A percentile compares a stretch with the other conserved stretches of the same genome.
Conservation (phyloP, 176 grass and related monocot genomes). For the Poa annua region DNA sequence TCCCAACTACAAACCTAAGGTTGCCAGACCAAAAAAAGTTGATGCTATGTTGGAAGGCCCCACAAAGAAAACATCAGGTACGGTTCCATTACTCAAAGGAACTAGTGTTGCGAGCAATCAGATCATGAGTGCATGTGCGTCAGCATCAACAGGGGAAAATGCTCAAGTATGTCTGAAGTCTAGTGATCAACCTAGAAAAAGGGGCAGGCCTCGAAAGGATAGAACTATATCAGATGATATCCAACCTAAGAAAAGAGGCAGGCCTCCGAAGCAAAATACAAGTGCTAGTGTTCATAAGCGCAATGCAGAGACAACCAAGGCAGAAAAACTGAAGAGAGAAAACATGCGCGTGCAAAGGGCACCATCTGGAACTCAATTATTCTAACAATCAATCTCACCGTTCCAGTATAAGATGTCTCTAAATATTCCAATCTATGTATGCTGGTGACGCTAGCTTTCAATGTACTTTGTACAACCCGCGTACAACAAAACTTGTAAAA, state of each 20-base stretch:
- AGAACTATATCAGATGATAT: not conserved
- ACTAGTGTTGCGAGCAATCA: conserved; percentile 33
- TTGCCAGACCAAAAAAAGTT: conserved; percentile 48
- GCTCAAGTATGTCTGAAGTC: conserved; percentile 20
- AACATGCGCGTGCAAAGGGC: conserved; percentile 34
- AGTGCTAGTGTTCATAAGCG: conserved; percentile 29
- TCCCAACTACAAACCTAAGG: conserved; percentile 37
- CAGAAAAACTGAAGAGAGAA: conserved; percentile 77
- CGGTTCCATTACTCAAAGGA: conserved; percentile 29
- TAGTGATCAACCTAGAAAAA: conserved; percentile 53
- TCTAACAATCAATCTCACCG: conserved; percentile 45
- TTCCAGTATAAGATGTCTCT: conserved; percentile 42
- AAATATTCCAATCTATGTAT: conserved; percentile 52
- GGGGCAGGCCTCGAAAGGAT: conserved; percentile 56
- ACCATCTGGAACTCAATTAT: conserved; percentile 36
- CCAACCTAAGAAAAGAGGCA: conserved; percentile 58
- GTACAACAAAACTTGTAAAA: conserved; percentile 55
- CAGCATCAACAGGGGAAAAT: conserved; percentile 29
- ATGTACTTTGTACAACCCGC: conserved; percentile 61
- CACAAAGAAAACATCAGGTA: conserved; percentile 23
- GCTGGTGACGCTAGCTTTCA: conserved; percentile 45
- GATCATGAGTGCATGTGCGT: conserved; percentile 17
- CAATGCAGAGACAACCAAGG: conserved; percentile 47
- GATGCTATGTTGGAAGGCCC: conserved; percentile 37
- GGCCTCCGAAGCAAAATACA: conserved; percentile 47